phyloP scores from a whole-genome alignment of 73 alveolate species.

The Paramecium pentaurelia region DNA sequence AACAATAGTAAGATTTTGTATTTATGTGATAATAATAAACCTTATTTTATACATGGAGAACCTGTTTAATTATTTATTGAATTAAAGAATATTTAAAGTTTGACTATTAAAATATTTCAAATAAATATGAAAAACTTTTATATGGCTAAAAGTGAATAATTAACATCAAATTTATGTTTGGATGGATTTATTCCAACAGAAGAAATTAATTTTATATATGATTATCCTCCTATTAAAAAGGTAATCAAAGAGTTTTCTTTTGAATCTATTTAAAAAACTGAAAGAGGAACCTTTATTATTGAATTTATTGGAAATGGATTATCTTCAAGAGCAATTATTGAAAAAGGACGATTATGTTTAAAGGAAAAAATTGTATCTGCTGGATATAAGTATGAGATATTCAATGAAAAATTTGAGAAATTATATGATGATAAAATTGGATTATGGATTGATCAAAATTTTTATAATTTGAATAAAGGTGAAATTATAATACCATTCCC shows the following conservation, averaged over 20 bases:
- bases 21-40: constrained; percentile 66
- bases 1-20: constrained; percentile 9
- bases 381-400: constrained; percentile 74
- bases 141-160: constrained; percentile 50
- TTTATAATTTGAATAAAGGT: constrained; percentile 63
- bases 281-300: constrained; percentile 82
- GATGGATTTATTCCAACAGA: constrained; percentile 83
- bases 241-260: constrained; percentile 62
- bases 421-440: constrained; percentile 76
- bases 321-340: constrained; percentile 82
- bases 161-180: constrained; percentile 67
- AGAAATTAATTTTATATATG: constrained; percentile 65
- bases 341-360: constrained; percentile 78
- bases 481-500: constrained; percentile 79
- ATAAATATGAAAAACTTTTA: constrained; percentile 82
- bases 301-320: constrained; percentile 86
- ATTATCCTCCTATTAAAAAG: constrained; percentile 69
- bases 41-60: constrained; percentile 61
- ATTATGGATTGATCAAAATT: constrained; percentile 67
- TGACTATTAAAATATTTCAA: constrained; percentile 76
- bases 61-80: constrained; percentile 67
- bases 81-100: constrained; percentile 74
- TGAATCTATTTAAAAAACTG: constrained; percentile 60
- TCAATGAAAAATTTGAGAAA: constrained; percentile 76
- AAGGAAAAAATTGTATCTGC: constrained; percentile 71